Base-by-base conservation (phyloP, 352 stramenopile species). In the Phytophthora chlamydospora region DNA sequence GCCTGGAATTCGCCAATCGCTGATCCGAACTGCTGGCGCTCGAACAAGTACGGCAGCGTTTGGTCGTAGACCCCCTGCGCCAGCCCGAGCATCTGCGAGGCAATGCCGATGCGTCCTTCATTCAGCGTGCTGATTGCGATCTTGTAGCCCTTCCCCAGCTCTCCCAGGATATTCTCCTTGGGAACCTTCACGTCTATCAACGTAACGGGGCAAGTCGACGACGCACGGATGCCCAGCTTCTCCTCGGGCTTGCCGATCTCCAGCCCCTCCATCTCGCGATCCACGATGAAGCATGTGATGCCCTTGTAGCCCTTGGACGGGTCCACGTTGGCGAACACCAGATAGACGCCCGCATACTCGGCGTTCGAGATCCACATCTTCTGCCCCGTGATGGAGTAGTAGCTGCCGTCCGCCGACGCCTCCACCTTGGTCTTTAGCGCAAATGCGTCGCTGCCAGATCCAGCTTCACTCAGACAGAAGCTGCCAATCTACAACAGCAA, bases 321-420 rank as follows among this genome's bases (percentile, higher is more conserved):
- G 72, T 98, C 89, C 8, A 87, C 85, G 64, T 98, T 99, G 10
- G 97, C 97, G 78, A 99, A 99, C 12, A 99, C 94, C 33, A 99
- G 76, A 75, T 98, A 98, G 1, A 99, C 88, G 5, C 94, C 95
- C 14, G 96, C 85, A 62, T 99, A 96, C 58, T 93, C 92, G 11
- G 91, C 92, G 75, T 99, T 99, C 32, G 95, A 98, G 65, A 99
- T 99, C 97, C 97, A 99, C 71, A 98, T 89, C 75, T 99, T 99
- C 44, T 91, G 89, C 19, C 97, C 97, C 70, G 90, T 98, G 10
- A 99, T 72, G 14, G 90, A 97, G 74, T 96, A 99, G 68, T 97
- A 97, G 44, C 85, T 97, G 47, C 88, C 89, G 62, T 98, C 94
- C 0, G 78, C 43, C 17, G 87, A 98, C 24, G 68, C 69, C 1